phyloP scores from a whole-genome alignment of 768 basidiomycete species.

The Symmetrospora coprosmae region DNA sequence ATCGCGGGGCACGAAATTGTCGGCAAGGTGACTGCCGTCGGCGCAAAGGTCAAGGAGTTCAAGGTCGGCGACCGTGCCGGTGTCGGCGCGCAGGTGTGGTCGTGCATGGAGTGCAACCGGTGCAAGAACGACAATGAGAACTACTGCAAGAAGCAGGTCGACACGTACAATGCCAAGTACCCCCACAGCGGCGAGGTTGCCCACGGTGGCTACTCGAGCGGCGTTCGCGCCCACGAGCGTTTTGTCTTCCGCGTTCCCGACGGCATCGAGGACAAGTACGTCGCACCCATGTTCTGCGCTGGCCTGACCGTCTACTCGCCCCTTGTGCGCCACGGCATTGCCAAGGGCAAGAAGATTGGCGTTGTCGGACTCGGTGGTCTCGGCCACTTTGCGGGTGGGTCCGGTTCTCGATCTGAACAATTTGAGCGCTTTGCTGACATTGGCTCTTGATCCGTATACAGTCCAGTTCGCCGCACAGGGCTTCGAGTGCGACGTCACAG shows the following conservation, averaged over 20 bases:
- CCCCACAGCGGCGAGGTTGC: conserved; percentile 17
- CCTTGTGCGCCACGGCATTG: conserved; percentile 41
- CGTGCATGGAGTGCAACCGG: neutral
- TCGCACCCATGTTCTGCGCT: conserved; percentile 24
- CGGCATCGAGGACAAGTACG: conserved; percentile 33
- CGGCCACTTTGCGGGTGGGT: too few relatives aligned
- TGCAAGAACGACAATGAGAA: conserved; percentile 1
- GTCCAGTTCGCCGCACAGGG: conserved; percentile 30
- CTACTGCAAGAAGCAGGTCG: neutral
- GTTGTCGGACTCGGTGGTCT: conserved; percentile 55
- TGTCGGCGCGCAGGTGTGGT: neutral
- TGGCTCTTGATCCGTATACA: neutral
- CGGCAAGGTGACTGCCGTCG: conserved; percentile 33
- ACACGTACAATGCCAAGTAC: conserved; percentile 28
- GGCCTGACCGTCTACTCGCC: conserved; percentile 38
- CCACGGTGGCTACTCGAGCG: conserved; percentile 37
- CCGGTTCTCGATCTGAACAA: too few relatives aligned
- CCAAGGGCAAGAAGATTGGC: conserved; percentile 50
- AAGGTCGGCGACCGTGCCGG: conserved; percentile 31
- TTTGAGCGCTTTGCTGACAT: conserved; percentile 13
- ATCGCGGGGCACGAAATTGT: conserved; percentile 27
- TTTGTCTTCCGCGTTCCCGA: conserved; percentile 39
- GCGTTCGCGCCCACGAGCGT: conserved; percentile 33
- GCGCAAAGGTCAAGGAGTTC: conserved; percentile 37
- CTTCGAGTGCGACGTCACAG: conserved; percentile 34